These are phyloP conservation scores for Aegilops speltoides DNA, from an alignment of 176 grass and related monocot genomes.

Conservation along the genomic window DNA sequence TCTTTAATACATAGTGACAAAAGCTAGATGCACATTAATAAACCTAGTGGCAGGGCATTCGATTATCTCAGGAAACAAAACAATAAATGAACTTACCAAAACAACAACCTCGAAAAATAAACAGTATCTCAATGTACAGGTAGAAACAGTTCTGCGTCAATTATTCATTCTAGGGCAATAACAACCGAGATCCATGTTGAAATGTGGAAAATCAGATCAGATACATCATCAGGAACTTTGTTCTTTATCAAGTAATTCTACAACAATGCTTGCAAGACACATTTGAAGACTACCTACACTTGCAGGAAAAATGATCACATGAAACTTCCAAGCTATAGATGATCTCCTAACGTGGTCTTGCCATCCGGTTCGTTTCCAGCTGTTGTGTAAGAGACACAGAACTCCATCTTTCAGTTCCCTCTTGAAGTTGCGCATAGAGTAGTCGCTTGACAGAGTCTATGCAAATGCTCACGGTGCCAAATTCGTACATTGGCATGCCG, in stretches of 20 bases:
- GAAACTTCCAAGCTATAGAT: constrained; percentile 10
- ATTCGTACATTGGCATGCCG: constrained; percentile 78
- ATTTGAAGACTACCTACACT: constrained; percentile 24
- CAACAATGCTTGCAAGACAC: constrained; percentile 20
- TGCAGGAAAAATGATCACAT: neutral
- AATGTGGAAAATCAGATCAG: constrained; percentile 15
- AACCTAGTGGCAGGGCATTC: neutral
- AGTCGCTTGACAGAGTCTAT: constrained; percentile 76
- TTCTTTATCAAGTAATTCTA: constrained; percentile 19
- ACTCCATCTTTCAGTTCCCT: constrained; percentile 72
- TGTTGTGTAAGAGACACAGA: constrained; percentile 73
- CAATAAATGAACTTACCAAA: neutral
- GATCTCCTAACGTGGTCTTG: constrained; percentile 22
- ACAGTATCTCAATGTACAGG: neutral
- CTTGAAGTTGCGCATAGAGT: constrained; percentile 73
- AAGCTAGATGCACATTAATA: neutral
- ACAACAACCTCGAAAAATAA: neutral
- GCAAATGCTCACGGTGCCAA: constrained; percentile 74
- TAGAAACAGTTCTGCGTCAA: neutral
- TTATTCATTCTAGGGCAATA: neutral
- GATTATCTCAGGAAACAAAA: neutral
- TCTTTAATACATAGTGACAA: neutral
- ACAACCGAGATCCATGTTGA: neutral
- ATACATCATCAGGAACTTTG: constrained; percentile 26
- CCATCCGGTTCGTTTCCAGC: constrained; percentile 69